Base-by-base conservation (phyloP, 805 yeast species). In the Ogataea haglerorum region DNA sequence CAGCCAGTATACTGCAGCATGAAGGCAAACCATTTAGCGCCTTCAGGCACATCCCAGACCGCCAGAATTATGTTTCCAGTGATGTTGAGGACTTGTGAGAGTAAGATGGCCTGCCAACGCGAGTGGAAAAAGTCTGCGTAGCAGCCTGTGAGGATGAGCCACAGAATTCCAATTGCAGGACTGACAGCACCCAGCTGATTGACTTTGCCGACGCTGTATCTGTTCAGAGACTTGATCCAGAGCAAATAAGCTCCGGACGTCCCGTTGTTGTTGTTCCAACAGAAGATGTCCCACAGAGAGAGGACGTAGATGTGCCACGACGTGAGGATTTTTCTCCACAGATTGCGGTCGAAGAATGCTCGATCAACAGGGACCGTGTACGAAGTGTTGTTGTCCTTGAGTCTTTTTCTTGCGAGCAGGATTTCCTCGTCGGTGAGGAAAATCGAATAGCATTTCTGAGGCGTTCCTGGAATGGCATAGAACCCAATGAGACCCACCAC, bases 21-120 rank as follows among this genome's bases (percentile, higher is more conserved):
- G 42, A 41, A 52, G 6, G 49, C 49, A 44, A 38, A 41, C 49
- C 45, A 76, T 43, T 75, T 77, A 26, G 69, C 65, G 1, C 73
- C 73, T 10, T 49, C 55, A 1, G 77, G 74, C 21, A 76, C 67
- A 31, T 71, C 48, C 80, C 81, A 78, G 10, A 48, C 57, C 0
- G 77, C 65, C 34, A 75, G 58, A 4, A 52, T 48, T 8, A 21
- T 47, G 8, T 44, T 55, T 46, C 37, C 60, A 47, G 31, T 69
- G 53, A 4, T 70, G 57, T 53, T 71, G 63, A 3, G 78, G 73
- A 26, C 72, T 43, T 28, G 70, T 12, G 69, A 57, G 22, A 64
- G 54, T 2, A 68, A 31, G 8, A 52, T 38, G 3, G 58, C 48
- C 40, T 38, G 28, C 49, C 51, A 33, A 48, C 49, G 38, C 50